Conservation (phyloP, 2,329 filamentous ascomycete species). For the Colletotrichum spinosum region DNA sequence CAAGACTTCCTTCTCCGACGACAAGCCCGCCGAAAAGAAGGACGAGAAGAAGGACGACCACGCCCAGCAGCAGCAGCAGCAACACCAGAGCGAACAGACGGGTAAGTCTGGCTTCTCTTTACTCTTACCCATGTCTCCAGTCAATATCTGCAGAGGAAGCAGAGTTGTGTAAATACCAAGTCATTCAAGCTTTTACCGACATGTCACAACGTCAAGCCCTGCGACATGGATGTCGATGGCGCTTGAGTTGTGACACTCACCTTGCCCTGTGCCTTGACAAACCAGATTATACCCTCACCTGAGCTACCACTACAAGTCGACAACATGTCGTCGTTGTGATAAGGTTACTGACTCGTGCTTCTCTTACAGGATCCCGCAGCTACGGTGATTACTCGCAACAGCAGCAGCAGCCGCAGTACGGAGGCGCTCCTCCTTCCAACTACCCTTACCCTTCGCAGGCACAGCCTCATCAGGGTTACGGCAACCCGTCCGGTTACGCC, state of each 20-base stretch:
- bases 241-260: neutral
- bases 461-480: constrained; percentile 37
- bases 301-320: constrained; percentile 1
- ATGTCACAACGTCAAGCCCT: constrained; percentile 12
- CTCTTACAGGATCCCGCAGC: constrained; percentile 28
- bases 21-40: constrained; percentile 44
- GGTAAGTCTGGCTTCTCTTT: constrained; percentile 19
- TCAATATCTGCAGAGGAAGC: neutral
- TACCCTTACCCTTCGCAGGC: constrained; percentile 37
- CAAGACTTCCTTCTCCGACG: constrained; percentile 54
- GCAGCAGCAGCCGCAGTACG: constrained; percentile 39
- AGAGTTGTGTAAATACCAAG: neutral
- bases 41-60: constrained; percentile 41
- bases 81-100: constrained; percentile 37
- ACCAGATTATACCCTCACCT: neutral
- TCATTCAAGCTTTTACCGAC: neutral
- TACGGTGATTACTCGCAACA: constrained; percentile 38
- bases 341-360: constrained; percentile 35
- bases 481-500: constrained; percentile 35
- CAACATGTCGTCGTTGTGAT: constrained; percentile 26
- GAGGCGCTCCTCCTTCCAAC: constrained; percentile 34
- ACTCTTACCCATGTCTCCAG: neutral
- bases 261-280: neutral
- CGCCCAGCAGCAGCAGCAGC: constrained; percentile 40
- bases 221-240: neutral